Base-by-base conservation (phyloP, 2,329 filamentous ascomycete species). In the Penicillium oxalicum region DNA sequence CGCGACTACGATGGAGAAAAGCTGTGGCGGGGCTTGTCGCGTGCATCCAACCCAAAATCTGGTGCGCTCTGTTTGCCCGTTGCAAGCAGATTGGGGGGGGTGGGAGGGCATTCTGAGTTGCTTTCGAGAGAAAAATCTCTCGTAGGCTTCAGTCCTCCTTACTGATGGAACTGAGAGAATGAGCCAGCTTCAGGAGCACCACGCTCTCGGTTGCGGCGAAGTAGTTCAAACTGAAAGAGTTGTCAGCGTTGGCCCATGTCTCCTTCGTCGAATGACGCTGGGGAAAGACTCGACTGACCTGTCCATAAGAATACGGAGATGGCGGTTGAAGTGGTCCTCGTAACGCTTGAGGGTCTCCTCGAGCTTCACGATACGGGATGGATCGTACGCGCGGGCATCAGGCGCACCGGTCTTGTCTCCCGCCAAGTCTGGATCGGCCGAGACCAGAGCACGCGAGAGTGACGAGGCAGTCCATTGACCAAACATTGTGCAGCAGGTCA, bases 201-300 rank as follows among this genome's bases (percentile, higher is more conserved):
- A 96, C 91, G 35, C 93, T 97, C 74, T 98, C 93, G 0, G 93
- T 97, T 0, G 93, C 93, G 2, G 93, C 93, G 61, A 96, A 94
- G 69, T 97, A 95, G 61, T 98, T 97, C 54, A 98, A 52, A 52
- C 70, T 72, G 44, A 4, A 1, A 43, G 24, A 4, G 6, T 43
- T 35, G 50, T 51, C 35, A 47, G 53, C 11, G 4, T 8, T 11
- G 4, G 11, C 11, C 11, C 29, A 7, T 18, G 18, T 18, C 18
- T 18, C 18, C 18, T 18, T 18, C 18, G 18, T 18, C 18, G 18
- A 18, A 18, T 18, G 18, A 18, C 18, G 18, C 18, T 18, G 18
- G 18, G 18, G 18, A 18, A 18, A 18, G 18, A 18, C 18, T 18
- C 18, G 1, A 50, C 63, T 36, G 44, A 77, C 52, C 89, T 91